phyloP scores from a whole-genome alignment of 2,329 filamentous ascomycete genomes.

The Fusarium fracticaudum region DNA sequence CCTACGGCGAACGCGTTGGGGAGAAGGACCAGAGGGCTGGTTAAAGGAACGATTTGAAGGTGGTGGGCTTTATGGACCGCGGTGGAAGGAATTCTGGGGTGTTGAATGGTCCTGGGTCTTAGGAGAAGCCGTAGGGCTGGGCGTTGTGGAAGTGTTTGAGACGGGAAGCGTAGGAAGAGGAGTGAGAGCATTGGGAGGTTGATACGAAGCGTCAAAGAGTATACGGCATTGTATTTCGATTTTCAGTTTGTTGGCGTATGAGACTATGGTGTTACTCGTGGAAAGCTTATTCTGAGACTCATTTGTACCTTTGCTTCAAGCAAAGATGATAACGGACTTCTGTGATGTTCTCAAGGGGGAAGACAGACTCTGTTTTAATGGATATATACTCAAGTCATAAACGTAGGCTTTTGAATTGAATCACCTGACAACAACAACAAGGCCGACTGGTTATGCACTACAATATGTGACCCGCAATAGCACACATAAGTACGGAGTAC shows the following conservation, averaged over 20 bases:
- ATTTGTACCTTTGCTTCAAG: background rate
- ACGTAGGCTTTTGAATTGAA: background rate
- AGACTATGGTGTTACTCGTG: background rate
- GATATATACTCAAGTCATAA: background rate
- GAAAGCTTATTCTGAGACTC: background rate
- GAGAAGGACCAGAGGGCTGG: constrained; percentile 69
- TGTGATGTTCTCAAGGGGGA: background rate
- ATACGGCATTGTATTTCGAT: background rate
- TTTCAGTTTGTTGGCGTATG: background rate
- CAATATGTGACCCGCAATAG: background rate
- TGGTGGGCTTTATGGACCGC: constrained; percentile 54
- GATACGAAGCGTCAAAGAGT: background rate
- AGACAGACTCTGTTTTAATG: background rate
- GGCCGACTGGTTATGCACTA: background rate
- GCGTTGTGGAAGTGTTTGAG: constrained; percentile 77
- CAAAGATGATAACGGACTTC: background rate
- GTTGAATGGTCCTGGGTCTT: constrained; percentile 77
- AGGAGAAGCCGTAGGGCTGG: constrained; percentile 75
- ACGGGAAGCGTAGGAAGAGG: constrained; percentile 78
- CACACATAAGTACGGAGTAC: background rate
- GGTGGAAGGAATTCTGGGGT: constrained; percentile 76
- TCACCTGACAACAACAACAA: background rate
- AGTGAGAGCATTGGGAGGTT: constrained; percentile 57
- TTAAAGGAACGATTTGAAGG: constrained; percentile 78
- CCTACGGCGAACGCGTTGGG: constrained; percentile 66